phyloP scores from a whole-genome alignment of 2,329 filamentous ascomycete genomes.

The Aciculosporium take region DNA sequence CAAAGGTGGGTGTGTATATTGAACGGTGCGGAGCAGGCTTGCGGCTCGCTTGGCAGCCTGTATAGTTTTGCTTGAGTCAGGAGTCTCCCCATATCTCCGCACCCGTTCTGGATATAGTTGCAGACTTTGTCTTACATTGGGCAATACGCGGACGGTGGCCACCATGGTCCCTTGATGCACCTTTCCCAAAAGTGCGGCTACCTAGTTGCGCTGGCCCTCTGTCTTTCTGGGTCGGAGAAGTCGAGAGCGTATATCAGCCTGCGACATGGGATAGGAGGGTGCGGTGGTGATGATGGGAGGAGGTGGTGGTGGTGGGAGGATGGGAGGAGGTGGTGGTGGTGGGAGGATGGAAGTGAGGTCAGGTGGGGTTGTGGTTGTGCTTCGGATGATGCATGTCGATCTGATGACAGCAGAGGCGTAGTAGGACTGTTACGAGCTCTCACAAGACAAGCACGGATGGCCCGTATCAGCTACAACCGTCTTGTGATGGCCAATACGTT shows the following conservation, averaged over 20 bases:
- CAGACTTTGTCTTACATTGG: constrained; percentile 17
- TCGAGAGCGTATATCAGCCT: background rate
- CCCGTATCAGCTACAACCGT: too few species aligned
- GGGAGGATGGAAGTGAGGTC: too few species aligned
- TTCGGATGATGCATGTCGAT: too few species aligned
- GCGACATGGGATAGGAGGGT: too few species aligned
- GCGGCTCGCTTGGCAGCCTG: constrained; percentile 50
- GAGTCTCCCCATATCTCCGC: background rate
- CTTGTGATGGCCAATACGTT: too few species aligned
- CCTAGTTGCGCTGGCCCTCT: background rate
- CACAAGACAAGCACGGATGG: too few species aligned
- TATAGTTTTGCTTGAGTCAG: constrained; percentile 1
- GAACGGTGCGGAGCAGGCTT: constrained; percentile 73
- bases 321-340: too few species aligned
- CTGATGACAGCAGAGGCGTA: too few species aligned
- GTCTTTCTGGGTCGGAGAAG: background rate
- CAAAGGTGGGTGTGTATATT: constrained; percentile 72
- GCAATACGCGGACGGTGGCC: constrained; percentile 17
- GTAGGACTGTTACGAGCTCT: too few species aligned
- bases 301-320: too few species aligned
- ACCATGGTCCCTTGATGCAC: constrained; percentile 12
- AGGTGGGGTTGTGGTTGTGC: too few species aligned
- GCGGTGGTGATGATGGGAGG: too few species aligned
- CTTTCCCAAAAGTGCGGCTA: background rate
- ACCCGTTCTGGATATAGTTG: background rate